Base-by-base conservation (phyloP, 108 stramenopile genomes). In the Schizochytrium sp. region DNA sequence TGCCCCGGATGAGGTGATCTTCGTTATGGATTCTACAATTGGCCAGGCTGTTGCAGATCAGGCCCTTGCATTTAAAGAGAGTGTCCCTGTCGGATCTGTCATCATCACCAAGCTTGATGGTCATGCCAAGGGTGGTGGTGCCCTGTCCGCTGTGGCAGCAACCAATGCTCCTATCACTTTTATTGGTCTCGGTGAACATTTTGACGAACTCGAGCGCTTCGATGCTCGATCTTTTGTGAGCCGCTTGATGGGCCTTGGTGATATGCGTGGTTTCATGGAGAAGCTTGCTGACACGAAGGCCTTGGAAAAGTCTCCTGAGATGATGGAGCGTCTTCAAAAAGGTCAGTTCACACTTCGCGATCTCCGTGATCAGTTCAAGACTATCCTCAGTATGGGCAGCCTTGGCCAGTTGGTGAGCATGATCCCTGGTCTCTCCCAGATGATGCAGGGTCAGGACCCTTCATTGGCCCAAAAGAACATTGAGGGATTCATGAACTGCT, bases 81-180 rank as follows among this genome's bases (percentile, higher is more conserved):
- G 97, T 12, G 97, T 97, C 7, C 94, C 95, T 89, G 98, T 99
- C 17, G 98, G 98, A 17, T 93, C 94, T 72, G 97, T 98, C 56
- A 95, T 99, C 72, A 96, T 99, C 56, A 99, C 98, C 88, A 99
- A 99, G 93, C 92, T 99, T 49, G 98, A 99, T 93, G 98, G 98
- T 4, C 98, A 98, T 92, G 98, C 98, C 90, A 99, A 97, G 93
- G 98, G 98, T 19, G 98, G 98, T 46, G 98, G 98, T n/a, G 98
- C 98, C 0, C 91, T 99, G 61, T 95, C 95, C 8, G 98, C 98
- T 5, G 97, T 98, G 42, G 96, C 98, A 5, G 98, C 98, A 3
- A 99, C 98, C 4, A 92, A 95, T 56, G 94, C 95, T 58, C 97
- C 98, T 47, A 98, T 99, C 90, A 93, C 97, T n/a, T 99, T 99